phyloP scores from a whole-genome alignment of 2,329 filamentous ascomycete genomes.

The Penicillium rolfsii region DNA sequence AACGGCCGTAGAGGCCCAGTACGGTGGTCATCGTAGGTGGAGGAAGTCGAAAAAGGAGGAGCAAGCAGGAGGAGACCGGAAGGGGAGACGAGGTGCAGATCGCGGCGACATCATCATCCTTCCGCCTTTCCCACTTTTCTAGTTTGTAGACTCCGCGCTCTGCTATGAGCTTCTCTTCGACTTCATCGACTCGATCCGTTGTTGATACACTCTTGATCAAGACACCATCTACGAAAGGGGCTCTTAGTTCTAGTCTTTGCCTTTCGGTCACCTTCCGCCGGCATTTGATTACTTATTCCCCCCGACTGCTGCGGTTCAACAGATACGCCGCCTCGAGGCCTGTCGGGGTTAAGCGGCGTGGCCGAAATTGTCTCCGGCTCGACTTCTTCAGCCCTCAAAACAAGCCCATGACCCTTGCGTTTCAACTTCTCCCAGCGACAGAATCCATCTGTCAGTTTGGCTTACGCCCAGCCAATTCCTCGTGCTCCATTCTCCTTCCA shows the following conservation, averaged over 20 bases:
- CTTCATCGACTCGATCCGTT: background rate
- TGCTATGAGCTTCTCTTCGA: background rate
- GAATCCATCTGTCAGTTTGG: conserved; percentile 11
- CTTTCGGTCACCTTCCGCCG: background rate
- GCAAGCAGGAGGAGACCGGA: conserved; percentile 14
- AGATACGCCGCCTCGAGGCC: conserved; percentile 16
- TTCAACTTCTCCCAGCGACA: conserved; percentile 14
- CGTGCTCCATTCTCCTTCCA: conserved; percentile 1
- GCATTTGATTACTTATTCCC: background rate
- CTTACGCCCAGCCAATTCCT: conserved; percentile 1
- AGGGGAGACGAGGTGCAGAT: conserved; percentile 17
- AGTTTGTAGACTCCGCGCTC: background rate
- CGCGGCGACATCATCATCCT: conserved; percentile 23
- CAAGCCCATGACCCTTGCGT: conserved; percentile 22
- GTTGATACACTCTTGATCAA: background rate
- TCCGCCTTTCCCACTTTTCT: conserved; percentile 21
- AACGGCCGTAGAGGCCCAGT: conserved; percentile 38
- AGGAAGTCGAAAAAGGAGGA: background rate
- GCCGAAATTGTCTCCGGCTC: conserved; percentile 28
- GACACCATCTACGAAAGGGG: background rate
- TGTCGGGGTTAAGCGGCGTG: conserved; percentile 32
- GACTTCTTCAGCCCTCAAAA: conserved; percentile 7
- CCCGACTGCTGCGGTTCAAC: conserved; percentile 7
- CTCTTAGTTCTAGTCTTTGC: background rate
- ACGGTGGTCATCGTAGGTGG: conserved; percentile 25